A percentile compares a stretch with the other conserved stretches of the same genome.
Conservation (phyloP, 306 rosid genomes). For the Hippophae rhamnoides region DNA sequence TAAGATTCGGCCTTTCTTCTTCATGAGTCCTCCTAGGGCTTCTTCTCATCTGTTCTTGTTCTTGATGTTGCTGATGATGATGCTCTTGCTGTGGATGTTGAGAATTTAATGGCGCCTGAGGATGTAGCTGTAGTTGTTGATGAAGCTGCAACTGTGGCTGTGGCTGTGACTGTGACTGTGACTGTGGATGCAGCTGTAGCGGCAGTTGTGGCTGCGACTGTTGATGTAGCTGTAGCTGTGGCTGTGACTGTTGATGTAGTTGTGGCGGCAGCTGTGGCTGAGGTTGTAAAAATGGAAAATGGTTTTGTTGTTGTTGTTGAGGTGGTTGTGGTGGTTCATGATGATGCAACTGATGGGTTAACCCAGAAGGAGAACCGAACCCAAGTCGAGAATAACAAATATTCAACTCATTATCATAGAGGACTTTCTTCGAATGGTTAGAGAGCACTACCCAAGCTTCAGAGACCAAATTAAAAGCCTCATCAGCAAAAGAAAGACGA, state of each 20-base stretch:
- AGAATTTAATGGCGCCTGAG: conserved; percentile 10
- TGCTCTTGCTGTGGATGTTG: conserved; percentile 20
- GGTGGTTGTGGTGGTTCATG: neutral
- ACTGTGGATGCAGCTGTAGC: neutral
- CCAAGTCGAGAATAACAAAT: conserved; percentile 24
- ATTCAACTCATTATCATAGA: conserved; percentile 50
- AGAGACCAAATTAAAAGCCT: conserved; percentile 58
- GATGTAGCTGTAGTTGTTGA: neutral
- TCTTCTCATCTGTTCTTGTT: conserved; percentile 21
- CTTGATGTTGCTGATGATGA: conserved; percentile 15
- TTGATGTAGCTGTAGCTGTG: conserved; percentile 13
- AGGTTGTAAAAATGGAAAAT: conserved; percentile 6
- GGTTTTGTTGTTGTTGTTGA: neutral
- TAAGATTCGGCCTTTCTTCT: conserved; percentile 33
- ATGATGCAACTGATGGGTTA: conserved; percentile 3
- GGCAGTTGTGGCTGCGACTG: conserved; percentile 10
- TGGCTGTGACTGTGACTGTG: no score
- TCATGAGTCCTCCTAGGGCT: conserved; percentile 20
- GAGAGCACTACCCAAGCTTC: conserved; percentile 83
- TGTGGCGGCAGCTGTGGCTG: conserved; percentile 10
- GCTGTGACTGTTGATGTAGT: conserved; percentile 4
- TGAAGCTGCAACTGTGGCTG: neutral
- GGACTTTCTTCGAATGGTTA: conserved; percentile 40
- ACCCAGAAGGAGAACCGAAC: conserved; percentile 14
- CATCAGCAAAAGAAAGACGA: conserved; percentile 44